Conservation (phyloP, 1,139 yeast species). For the Yamadazyma triangularis region DNA sequence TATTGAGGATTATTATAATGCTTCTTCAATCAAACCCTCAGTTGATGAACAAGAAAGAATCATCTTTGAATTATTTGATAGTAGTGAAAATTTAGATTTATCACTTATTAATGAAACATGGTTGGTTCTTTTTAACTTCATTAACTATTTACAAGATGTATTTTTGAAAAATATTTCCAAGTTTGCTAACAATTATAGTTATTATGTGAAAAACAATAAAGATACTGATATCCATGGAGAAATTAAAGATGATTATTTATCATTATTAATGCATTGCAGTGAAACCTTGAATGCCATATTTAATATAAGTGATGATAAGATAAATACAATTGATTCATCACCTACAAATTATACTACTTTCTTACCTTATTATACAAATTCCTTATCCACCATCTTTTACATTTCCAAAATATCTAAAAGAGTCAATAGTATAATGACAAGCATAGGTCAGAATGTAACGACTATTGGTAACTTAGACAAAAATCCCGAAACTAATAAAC, state of each 20-base stretch:
- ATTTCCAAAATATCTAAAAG: slow-evolving; percentile 27
- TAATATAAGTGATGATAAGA: slow-evolving; percentile 22
- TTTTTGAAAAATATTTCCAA: slow-evolving; percentile 27
- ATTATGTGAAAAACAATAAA: slow-evolving; percentile 20
- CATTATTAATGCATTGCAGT: slow-evolving; percentile 23
- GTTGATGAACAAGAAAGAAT: slow-evolving; percentile 24
- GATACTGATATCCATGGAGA: slow-evolving; percentile 29
- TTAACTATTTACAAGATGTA: slow-evolving; percentile 30
- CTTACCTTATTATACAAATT: slow-evolving; percentile 40
- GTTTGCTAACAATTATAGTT: slow-evolving; percentile 36
- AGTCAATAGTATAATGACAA: slow-evolving; percentile 28
- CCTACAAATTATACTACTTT: slow-evolving; percentile 36
- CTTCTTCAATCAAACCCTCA: slow-evolving; percentile 16
- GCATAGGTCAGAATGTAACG: slow-evolving; percentile 30
- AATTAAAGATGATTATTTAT: slow-evolving; percentile 24
- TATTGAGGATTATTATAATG: slow-evolving; percentile 34
- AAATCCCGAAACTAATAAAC: slow-evolving; percentile 33
- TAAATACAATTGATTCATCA: slow-evolving; percentile 32
- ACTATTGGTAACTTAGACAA: slow-evolving; percentile 31
- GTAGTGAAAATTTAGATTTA: slow-evolving; percentile 39
- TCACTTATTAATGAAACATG: slow-evolving; percentile 44
- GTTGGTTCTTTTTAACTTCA: slow-evolving; percentile 37
- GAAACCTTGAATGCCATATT: slow-evolving; percentile 27
- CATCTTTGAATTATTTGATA: slow-evolving; percentile 32
- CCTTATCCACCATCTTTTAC: slow-evolving; percentile 37